Percentiles rank a stretch among this genome's conserved stretches.
phyloP scores from a whole-genome alignment of 306 rosid species.

The Echinosophora koreensis region DNA sequence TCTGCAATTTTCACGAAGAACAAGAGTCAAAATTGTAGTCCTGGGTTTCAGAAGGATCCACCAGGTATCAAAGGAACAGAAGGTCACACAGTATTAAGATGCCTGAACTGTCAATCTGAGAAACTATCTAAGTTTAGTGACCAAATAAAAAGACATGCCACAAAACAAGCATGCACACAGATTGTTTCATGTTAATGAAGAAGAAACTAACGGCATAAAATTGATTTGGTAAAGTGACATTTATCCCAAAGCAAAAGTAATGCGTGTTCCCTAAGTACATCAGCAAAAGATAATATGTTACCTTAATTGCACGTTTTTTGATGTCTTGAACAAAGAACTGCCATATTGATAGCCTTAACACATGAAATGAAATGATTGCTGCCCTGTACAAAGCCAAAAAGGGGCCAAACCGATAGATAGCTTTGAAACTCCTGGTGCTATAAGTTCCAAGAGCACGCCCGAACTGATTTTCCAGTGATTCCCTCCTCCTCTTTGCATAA shows the following conservation, averaged over 20 bases:
- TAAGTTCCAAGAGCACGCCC: conserved; percentile 80
- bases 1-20: not conserved
- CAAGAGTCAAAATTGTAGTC: conserved; percentile 4
- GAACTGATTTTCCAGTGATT: conserved; percentile 78
- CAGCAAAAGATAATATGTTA: conserved; percentile 42
- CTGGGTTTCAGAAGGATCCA: not conserved
- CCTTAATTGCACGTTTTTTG: conserved; percentile 82
- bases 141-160: not conserved
- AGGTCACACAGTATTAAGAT: not conserved
- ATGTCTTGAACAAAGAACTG: conserved; percentile 74
- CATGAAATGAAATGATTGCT: conserved; percentile 82
- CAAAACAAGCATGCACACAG: conserved; percentile 24
- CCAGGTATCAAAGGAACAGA: conserved; percentile 9
- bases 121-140: not conserved
- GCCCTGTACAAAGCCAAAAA: conserved; percentile 94
- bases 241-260: conserved; percentile 1
- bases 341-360: conserved; percentile 77
- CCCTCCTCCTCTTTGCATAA: conserved; percentile 92
- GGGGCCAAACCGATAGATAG: conserved; percentile 76
- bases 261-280: not conserved
- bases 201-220: conserved; percentile 9
- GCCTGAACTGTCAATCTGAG: not conserved
- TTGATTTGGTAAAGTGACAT: not conserved
- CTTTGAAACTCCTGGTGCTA: conserved; percentile 69
- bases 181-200: not conserved